Percentiles rank a stretch among this genome's conserved stretches.
phyloP scores from a whole-genome alignment of 2,329 filamentous ascomycete genomes.

The Alternaria conjuncta region DNA sequence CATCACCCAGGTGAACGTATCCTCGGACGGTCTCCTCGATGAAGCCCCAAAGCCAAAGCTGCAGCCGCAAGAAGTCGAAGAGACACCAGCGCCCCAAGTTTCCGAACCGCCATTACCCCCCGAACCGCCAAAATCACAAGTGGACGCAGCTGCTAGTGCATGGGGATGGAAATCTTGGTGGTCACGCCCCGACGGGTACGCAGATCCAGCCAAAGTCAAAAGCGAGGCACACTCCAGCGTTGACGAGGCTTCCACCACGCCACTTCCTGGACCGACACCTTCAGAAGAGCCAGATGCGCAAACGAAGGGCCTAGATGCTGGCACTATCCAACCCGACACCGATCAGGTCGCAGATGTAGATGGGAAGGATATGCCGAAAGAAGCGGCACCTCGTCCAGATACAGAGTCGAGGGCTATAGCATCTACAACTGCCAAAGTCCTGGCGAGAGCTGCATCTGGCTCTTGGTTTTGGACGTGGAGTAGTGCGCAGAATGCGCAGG shows the following conservation, averaged over 20 bases:
- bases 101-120: slow-evolving; percentile 54
- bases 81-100: slow-evolving; percentile 13
- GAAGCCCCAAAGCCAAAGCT: slow-evolving; percentile 29
- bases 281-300: slow-evolving; percentile 41
- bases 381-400: slow-evolving; percentile 2
- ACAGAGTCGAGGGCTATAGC: slow-evolving; percentile 25
- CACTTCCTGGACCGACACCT: slow-evolving; percentile 48
- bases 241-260: slow-evolving; percentile 50
- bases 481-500: slow-evolving; percentile 52
- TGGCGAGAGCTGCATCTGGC: slow-evolving; percentile 30
- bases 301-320: slow-evolving; percentile 32
- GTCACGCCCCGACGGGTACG: slow-evolving; percentile 57
- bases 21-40: slow-evolving; percentile 45
- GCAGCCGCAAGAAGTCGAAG: slow-evolving; percentile 19
- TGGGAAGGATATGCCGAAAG: slow-evolving; percentile 26
- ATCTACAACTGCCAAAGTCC: slow-evolving; percentile 7
- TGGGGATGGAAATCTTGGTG: slow-evolving; percentile 58
- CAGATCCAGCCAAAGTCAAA: slow-evolving; percentile 46
- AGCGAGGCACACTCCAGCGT: slow-evolving; percentile 30
- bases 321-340: neutral
- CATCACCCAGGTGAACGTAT: slow-evolving; percentile 55
- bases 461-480: slow-evolving; percentile 61
- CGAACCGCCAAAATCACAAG: slow-evolving; percentile 39
- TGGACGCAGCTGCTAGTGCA: slow-evolving; percentile 21
- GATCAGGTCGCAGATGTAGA: slow-evolving; percentile 20